Percentiles rank a stretch among this genome's conserved stretches.
phyloP scores from a whole-genome alignment of 192 early-diverging fungal genomes.

The Coemansia sp. region DNA sequence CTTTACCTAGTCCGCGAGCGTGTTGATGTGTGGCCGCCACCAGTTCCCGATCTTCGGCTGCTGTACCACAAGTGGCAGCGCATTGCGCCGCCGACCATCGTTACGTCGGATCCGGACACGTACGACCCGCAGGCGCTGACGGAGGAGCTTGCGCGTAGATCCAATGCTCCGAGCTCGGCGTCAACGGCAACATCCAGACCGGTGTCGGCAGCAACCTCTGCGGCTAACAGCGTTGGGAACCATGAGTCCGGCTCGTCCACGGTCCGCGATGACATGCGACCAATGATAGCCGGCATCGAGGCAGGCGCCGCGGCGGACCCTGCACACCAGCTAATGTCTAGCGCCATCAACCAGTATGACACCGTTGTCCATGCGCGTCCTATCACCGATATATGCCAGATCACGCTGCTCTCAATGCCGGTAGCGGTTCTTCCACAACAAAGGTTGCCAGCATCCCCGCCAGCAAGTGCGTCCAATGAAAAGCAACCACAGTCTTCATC shows the following conservation, averaged over 20 bases:
- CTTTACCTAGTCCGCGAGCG: slow-evolving; percentile 54
- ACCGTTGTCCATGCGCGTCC: slow-evolving; percentile 29
- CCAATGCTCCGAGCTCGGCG: slow-evolving; percentile 28
- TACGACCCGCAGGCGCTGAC: slow-evolving; percentile 39
- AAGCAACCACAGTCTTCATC: not conserved
- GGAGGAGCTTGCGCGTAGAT: slow-evolving; percentile 37
- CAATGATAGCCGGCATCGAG: not conserved
- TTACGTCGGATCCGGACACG: slow-evolving; percentile 47
- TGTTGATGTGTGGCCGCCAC: slow-evolving; percentile 57
- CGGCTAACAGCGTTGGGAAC: slow-evolving; percentile 9
- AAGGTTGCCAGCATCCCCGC: not conserved
- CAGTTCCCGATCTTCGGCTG: slow-evolving; percentile 39
- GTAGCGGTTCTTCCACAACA: slow-evolving; percentile 7
- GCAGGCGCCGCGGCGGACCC: not conserved
- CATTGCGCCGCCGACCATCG: slow-evolving; percentile 41
- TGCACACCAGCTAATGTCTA: slow-evolving; percentile 16
- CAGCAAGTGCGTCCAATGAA: not conserved
- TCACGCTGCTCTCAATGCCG: slow-evolving; percentile 13
- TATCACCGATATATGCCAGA: slow-evolving; percentile 31
- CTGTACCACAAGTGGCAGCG: slow-evolving; percentile 52
- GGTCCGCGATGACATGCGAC: not conserved
- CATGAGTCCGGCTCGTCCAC: slow-evolving; percentile 11
- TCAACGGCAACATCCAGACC: slow-evolving; percentile 19
- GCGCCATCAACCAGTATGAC: slow-evolving; percentile 38
- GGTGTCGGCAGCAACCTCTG: slow-evolving; percentile 2